phyloP scores from a whole-genome alignment of 2,329 filamentous ascomycete species.

The Aspergillus intermedius region DNA sequence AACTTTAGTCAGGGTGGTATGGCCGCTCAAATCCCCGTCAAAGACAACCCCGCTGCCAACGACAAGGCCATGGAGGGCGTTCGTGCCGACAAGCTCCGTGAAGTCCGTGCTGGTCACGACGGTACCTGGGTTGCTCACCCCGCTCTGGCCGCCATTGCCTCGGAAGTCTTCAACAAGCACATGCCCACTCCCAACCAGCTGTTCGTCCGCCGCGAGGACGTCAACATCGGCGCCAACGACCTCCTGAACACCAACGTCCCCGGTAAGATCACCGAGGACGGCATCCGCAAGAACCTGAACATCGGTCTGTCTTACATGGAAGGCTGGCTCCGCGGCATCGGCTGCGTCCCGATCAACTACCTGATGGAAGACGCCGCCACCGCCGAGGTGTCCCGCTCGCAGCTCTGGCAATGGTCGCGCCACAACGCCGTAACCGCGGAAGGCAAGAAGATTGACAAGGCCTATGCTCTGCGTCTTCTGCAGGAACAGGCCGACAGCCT shows the following conservation, averaged over 20 bases:
- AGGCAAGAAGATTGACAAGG: conserved; percentile 89
- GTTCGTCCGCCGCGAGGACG: conserved; percentile 83
- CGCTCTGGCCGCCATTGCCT: conserved; percentile 78
- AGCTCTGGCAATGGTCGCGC: conserved; percentile 93
- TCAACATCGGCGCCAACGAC: conserved; percentile 77
- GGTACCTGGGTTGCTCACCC: conserved; percentile 98
- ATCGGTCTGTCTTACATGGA: conserved; percentile 98
- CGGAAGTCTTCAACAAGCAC: conserved; percentile 92
- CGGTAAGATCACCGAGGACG: conserved; percentile 82
- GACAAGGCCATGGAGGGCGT: conserved; percentile 91
- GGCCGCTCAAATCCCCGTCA: conserved; percentile 98
- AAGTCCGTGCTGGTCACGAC: conserved; percentile 91
- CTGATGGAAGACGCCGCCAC: conserved; percentile 98
- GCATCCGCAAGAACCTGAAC: conserved; percentile 95
- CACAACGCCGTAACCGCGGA: conserved; percentile 70
- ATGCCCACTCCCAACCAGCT: conserved; percentile 99
- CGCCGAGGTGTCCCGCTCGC: conserved; percentile 86
- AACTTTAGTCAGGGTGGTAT: conserved; percentile 61
- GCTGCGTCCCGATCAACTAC: conserved; percentile 96
- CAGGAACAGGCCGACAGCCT: conserved; percentile 78
- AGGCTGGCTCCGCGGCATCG: conserved; percentile 89
- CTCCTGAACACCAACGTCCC: conserved; percentile 98
- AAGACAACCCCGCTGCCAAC: conserved; percentile 85
- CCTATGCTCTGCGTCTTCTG: conserved; percentile 77
- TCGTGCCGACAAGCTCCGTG: conserved; percentile 89